phyloP scores from a whole-genome alignment of 441 rosid genomes.

The Aleurites moluccanus region DNA sequence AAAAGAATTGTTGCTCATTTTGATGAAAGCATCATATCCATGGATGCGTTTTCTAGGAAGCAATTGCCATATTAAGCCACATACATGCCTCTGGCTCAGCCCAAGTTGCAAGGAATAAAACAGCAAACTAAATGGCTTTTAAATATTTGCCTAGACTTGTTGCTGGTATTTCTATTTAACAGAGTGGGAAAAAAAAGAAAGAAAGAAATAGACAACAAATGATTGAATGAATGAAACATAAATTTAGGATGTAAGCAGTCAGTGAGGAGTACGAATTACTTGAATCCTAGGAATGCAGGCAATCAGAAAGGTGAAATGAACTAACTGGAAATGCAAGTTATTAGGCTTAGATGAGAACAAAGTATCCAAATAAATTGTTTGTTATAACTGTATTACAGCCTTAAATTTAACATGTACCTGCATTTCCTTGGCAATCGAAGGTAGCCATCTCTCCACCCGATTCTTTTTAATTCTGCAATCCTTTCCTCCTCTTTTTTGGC shows the following conservation, averaged over 20 bases:
- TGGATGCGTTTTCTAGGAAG: not conserved
- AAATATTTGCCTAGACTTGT: not conserved
- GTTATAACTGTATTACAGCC: not conserved
- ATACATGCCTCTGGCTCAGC: not conserved
- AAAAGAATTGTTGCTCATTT: not conserved
- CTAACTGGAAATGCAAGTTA: not conserved
- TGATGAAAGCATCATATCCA: not conserved
- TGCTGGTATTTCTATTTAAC: not conserved
- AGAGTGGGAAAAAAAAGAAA: not conserved
- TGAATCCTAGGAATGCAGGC: not conserved
- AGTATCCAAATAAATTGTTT: not conserved
- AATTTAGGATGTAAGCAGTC: not conserved
- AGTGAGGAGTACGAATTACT: not conserved
- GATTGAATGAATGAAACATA: not conserved
- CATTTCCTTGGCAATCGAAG: conserved; percentile 60
- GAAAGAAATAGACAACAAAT: not conserved
- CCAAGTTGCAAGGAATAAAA: not conserved
- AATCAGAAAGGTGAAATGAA: not conserved
- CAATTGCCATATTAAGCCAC: not conserved
- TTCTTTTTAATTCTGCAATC: conserved; percentile 61
- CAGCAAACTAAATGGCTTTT: not conserved
- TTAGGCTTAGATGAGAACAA: not conserved
- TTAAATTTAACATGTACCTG: conserved; percentile 31
- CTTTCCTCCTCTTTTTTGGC: conserved; percentile 79
- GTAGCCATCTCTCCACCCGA: conserved; percentile 88